Base-by-base conservation (phyloP, 2,329 filamentous ascomycete genomes). In the Ceratocystis ficicola region DNA sequence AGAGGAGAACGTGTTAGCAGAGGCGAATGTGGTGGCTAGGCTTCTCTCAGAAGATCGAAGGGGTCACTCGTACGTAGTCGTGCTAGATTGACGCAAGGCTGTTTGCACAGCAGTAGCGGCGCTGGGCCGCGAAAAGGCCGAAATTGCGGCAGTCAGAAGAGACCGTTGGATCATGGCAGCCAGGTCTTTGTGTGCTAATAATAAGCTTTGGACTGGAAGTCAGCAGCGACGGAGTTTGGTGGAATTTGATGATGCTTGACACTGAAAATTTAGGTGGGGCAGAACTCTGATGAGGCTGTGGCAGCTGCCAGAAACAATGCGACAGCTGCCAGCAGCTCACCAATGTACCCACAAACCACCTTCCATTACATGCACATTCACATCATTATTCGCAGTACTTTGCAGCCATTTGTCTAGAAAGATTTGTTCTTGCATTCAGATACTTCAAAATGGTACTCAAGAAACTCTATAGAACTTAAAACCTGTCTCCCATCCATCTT, bases 401-500 rank as follows among this genome's bases (percentile, higher is more conserved):
- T 12, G 48, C 48, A 10, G 48, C 8, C 1, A 50, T 22, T 22
- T 25, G 7, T 12, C 8, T 57, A 57, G 20, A 57, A 61, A 32
- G 12, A 61, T 41, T 57, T 32, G 12, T 57, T 57, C 12, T 57
- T 57, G 25, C 41, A 52, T 15, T 60, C 22, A 20, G 50, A 15
- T 28, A 65, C 5, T 41, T 36, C 41, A 62, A 66, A 28, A 62
- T 63, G 17, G 7, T 7, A 15, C 22, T 36, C 44, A 41, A 57
- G 12, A 61, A 25, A 64, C 10, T 20, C 17, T 46, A 59, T 63
- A 36, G 4, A 22, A 20, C n/a, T 50, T 25, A 28, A 3, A 41
- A 15, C 12, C 3, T 15, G 4, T 44, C 55, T 36, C 44, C n/a
- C 59, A 12, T 15, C 3, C 12, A 46, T 44, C 50, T 76, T 81